phyloP scores from a whole-genome alignment of 371 early-diverging fungal species.

The Dichotomocladium elegans region DNA sequence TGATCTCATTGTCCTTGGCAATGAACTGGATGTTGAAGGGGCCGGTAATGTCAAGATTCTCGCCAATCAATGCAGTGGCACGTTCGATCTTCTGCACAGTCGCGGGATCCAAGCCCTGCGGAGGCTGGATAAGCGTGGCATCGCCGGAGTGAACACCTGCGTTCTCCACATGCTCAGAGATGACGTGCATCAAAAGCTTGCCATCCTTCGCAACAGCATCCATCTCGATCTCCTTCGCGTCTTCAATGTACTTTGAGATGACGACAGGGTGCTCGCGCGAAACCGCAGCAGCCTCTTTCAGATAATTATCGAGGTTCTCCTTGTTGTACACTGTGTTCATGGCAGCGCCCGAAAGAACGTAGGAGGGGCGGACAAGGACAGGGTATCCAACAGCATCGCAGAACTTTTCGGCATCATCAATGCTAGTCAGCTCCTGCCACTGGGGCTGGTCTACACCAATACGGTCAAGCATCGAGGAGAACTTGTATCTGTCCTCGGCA shows the following conservation, averaged over 20 bases:
- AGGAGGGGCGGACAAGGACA: slow-evolving; percentile 92
- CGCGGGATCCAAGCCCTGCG: slow-evolving; percentile 60
- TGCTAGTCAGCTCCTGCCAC: slow-evolving; percentile 87
- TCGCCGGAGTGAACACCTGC: slow-evolving; percentile 97
- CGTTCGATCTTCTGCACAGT: slow-evolving; percentile 61
- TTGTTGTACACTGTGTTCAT: slow-evolving; percentile 89
- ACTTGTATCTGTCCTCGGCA: slow-evolving; percentile 92
- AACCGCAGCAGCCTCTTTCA: slow-evolving; percentile 81
- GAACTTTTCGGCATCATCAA: slow-evolving; percentile 75
- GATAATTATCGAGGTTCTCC: slow-evolving; percentile 64
- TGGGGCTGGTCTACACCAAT: slow-evolving; percentile 92
- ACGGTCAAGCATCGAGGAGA: slow-evolving; percentile 80
- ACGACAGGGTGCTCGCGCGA: slow-evolving; percentile 92
- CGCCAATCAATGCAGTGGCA: slow-evolving; percentile 80
- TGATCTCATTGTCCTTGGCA: slow-evolving; percentile 56
- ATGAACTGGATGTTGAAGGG: slow-evolving; percentile 96
- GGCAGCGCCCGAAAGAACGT: slow-evolving; percentile 93
- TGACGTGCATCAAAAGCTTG: slow-evolving; percentile 74
- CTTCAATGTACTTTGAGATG: slow-evolving; percentile 87
- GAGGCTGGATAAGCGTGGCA: slow-evolving; percentile 87
- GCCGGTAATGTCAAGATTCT: slow-evolving; percentile 89
- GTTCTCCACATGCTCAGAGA: slow-evolving; percentile 92
- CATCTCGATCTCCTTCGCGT: slow-evolving; percentile 91
- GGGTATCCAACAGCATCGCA: slow-evolving; percentile 85
- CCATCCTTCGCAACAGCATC: slow-evolving; percentile 89